A percentile compares a stretch with the other conserved stretches of the same genome.
phyloP scores from a whole-genome alignment of 1,284 basidiomycete genomes.

The Bjerkandera adusta region DNA sequence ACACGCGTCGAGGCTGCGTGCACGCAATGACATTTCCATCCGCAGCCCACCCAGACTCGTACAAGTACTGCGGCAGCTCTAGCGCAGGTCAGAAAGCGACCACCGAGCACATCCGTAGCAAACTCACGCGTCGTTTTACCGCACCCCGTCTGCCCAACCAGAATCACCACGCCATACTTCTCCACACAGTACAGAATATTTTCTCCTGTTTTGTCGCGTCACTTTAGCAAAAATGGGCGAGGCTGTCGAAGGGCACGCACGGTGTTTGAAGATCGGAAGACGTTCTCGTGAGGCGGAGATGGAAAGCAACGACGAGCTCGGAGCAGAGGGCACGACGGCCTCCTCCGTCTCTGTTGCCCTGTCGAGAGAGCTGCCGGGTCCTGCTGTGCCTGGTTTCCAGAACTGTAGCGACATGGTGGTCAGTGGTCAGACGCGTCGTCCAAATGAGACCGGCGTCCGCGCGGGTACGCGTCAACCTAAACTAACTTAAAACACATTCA shows the following conservation, averaged over 20 bases:
- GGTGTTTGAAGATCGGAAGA: constrained; percentile 87
- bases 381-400: constrained; percentile 83
- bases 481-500: too few relatives aligned
- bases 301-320: constrained; percentile 52
- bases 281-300: constrained; percentile 76
- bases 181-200: constrained; percentile 85
- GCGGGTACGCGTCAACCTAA: background rate
- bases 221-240: background rate
- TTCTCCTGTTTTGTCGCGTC: too few relatives aligned
- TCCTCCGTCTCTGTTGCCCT: constrained; percentile 77
- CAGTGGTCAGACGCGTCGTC: constrained; percentile 23
- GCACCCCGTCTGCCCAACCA: constrained; percentile 95
- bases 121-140: constrained; percentile 94
- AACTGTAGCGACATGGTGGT: constrained; percentile 49
- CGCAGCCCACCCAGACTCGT: constrained; percentile 87
- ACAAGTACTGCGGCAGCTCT: constrained; percentile 94
- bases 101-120: background rate
- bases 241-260: constrained; percentile 40
- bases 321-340: constrained; percentile 63
- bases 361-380: constrained; percentile 87
- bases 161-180: constrained; percentile 79
- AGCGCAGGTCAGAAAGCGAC: constrained; percentile 5
- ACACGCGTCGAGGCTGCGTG: constrained; percentile 94
- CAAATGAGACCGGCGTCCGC: background rate
- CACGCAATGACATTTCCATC: constrained; percentile 81